These are phyloP conservation scores for Teunomyces barrocoloradensis DNA, from an alignment of 805 yeast species.

Conservation along the genomic window DNA sequence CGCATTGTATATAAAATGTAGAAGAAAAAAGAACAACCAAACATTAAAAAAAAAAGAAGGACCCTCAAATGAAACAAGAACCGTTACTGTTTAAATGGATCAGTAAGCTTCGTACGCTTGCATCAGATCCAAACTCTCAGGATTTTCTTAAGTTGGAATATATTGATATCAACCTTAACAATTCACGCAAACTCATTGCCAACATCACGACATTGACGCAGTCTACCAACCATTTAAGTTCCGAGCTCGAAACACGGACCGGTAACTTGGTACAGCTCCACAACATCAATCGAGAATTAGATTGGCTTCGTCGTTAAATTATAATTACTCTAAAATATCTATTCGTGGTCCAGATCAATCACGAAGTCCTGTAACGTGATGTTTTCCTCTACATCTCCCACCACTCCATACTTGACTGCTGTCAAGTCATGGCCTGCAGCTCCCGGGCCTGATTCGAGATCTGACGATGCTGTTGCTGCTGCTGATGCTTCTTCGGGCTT, in stretches of 20 bases:
- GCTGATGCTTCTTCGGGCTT: constrained; percentile 31
- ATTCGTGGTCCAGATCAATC: constrained; percentile 12
- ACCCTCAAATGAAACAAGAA: neutral
- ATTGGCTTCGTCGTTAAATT: constrained; percentile 15
- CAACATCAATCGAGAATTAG: constrained; percentile 20
- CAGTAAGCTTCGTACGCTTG: constrained; percentile 29
- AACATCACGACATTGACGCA: constrained; percentile 14
- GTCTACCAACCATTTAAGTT: constrained; percentile 6
- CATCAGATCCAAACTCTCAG: constrained; percentile 29
- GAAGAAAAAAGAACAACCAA: neutral
- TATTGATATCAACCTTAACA: constrained; percentile 36
- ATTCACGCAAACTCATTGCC: constrained; percentile 32
- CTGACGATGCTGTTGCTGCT: neutral
- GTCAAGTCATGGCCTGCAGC: neutral
- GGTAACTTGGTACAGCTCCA: constrained; percentile 18
- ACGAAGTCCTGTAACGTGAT: constrained; percentile 29
- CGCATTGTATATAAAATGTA: constrained; percentile 17
- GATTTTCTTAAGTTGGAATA: constrained; percentile 36
- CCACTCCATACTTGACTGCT: constrained; percentile 4
- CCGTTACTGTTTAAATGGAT: constrained; percentile 17
- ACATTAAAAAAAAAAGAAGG: neutral
- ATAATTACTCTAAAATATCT: neutral
- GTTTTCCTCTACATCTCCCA: constrained; percentile 10
- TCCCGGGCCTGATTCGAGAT: constrained; percentile 4
- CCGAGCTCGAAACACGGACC: constrained; percentile 11